Evolutionary conservation across 2,329 filamentous ascomycete species (phyloP).

Genomic region (Zasmidium cellare): DNA sequence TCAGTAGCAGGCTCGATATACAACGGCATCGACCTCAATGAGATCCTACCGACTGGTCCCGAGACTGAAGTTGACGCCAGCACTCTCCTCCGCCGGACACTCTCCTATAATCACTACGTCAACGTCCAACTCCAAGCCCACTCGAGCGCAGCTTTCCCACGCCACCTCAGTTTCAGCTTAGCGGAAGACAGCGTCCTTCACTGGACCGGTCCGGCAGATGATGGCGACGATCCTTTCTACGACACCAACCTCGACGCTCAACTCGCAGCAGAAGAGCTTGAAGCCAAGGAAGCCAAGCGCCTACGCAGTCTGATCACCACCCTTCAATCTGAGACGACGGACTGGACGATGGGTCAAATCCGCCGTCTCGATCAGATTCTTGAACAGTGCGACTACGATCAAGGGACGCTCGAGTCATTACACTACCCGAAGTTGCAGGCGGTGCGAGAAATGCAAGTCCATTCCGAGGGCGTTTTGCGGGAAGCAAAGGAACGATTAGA

Average conservation of each 20-base stretch:
- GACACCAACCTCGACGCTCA: constrained; percentile 21
- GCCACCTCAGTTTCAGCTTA: constrained; percentile 72
- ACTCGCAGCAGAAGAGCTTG: constrained; percentile 29
- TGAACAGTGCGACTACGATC: constrained; percentile 61
- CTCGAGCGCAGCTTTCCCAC: constrained; percentile 63
- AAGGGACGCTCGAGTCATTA: constrained; percentile 64
- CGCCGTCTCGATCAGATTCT: constrained; percentile 55
- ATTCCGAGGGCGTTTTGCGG: constrained; percentile 66
- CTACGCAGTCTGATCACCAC: constrained; percentile 56
- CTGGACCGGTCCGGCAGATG: constrained; percentile 53
- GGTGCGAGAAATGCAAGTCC: constrained; percentile 66
- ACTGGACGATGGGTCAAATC: constrained; percentile 64
- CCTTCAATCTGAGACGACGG: constrained; percentile 37
- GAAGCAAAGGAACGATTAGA: constrained; percentile 68
- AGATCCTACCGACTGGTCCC: constrained; percentile 53
- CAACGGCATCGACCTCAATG: constrained; percentile 61
- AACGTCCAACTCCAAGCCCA: constrained; percentile 14
- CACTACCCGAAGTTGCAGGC: constrained; percentile 71
- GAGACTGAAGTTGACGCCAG: constrained; percentile 46
- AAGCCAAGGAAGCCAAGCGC: constrained; percentile 56
- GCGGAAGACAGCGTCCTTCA: constrained; percentile 72
- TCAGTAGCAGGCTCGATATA: constrained; percentile 62
- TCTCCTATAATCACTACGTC: constrained; percentile 46
- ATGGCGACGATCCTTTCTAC: constrained; percentile 26
- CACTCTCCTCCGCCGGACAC: constrained; percentile 60